Evolutionary conservation across 2,329 filamentous ascomycete species (phyloP), one percentile per base, ranked within the genome.

Genomic region (Fusarium subtropicale): DNA sequence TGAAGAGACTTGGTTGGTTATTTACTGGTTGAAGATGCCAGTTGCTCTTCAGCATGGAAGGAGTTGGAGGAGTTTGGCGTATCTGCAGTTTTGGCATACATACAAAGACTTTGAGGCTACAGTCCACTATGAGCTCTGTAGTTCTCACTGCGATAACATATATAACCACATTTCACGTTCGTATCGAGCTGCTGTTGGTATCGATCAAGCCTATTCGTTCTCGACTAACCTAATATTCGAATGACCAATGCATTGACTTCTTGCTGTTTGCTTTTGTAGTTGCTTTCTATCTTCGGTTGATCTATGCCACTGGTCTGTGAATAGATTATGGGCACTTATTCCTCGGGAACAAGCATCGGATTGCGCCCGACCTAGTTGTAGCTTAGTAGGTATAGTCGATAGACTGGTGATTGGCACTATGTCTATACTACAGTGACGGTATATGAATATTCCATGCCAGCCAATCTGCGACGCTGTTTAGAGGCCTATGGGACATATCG

Each of bases 51-150:
- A 55, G 57, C 59, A 68, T 70, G 59, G 59, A 38, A 61, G 67
- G 68, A 64, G 68, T 71, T 70, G 24, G 41, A 13, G 67, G 67
- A 41, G 68, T 70, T 68, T 68, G 67, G 67, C 67, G 67, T 58
- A 66, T 66, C 41, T 56, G 34, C 47, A 59, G 33, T 68, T 71
- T 70, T 68, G 64, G 42, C 45, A 70, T 68, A 64, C 42, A 65
- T 64, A 55, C 30, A 50, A 44, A 50, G 46, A 53, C 53, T 59
- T 44, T 48, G 56, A 11, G 24, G 46, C 24, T 44, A 51, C 22
- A 42, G 16, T 16, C 45, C 24, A 15, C 3, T 13, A 36, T 56
- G 47, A n/a, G 47, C 38, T 20, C 41, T 50, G 13, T 55, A 6
- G 20, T 44, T 48, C 52, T 26, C 45, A 36, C 38, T 51, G 16